Conservation (phyloP, 2,329 filamentous ascomycete genomes). For the Colletotrichum gigasporum region DNA sequence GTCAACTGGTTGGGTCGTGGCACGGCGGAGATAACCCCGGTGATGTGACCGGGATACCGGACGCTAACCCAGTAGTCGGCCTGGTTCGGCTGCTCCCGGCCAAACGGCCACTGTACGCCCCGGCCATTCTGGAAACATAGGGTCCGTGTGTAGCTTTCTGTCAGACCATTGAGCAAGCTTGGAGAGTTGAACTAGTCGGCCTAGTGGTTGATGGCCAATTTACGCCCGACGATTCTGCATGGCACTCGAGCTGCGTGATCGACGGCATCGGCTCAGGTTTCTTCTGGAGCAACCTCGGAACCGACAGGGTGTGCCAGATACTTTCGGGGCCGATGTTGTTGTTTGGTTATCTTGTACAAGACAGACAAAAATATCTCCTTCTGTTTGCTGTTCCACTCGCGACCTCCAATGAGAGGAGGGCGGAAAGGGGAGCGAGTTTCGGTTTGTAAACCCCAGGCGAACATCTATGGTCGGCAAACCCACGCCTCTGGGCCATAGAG, state of each 20-base stretch:
- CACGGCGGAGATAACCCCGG: constrained; percentile 6
- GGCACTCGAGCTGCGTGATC: neutral
- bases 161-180: neutral
- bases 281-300: neutral
- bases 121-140: neutral
- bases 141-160: neutral
- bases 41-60: constrained; percentile 9
- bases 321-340: neutral
- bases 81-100: constrained; percentile 20
- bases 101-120: neutral
- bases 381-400: neutral
- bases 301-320: neutral
- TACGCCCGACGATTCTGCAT: neutral
- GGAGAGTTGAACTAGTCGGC: neutral
- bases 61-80: neutral
- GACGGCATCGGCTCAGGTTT: neutral
- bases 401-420: neutral
- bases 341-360: no score
- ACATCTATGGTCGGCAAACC: no score
- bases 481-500: neutral
- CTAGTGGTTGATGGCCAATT: neutral
- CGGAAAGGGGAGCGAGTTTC: neutral
- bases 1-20: neutral
- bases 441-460: neutral
- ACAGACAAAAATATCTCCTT: no score